Percentiles rank a stretch among this genome's conserved stretches.
Evolutionary conservation across 2,329 filamentous ascomycete genomes (phyloP).

Genomic region (Lecanoromycetidae sp.): DNA sequence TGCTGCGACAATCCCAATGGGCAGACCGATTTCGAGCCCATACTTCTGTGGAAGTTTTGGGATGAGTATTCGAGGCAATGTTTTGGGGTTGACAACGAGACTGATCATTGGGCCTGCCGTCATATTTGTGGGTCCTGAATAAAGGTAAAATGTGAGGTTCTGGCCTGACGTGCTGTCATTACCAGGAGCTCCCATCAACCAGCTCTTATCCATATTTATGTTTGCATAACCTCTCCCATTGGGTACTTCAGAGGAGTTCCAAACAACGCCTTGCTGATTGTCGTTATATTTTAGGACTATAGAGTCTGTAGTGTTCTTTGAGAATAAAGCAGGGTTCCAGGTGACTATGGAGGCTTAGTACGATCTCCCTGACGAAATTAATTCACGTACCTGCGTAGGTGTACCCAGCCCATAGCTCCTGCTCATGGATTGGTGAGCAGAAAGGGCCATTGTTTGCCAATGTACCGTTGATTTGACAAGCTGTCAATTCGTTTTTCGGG

Average conservation of each 20-base stretch:
- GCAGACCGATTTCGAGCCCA: conserved; percentile 14
- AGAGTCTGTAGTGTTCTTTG: conserved; percentile 9
- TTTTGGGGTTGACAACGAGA: conserved; percentile 10
- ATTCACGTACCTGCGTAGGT: conserved; percentile 11
- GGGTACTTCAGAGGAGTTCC: conserved; percentile 2
- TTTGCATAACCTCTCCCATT: conserved; percentile 12
- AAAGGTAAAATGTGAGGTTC: conserved; percentile 12
- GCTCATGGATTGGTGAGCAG: conserved; percentile 12
- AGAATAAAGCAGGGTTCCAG: conserved; percentile 10
- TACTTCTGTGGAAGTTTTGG: conserved; percentile 8
- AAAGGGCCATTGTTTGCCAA: conserved; percentile 8
- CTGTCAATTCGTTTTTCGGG: conserved; percentile 11
- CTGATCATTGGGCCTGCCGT: conserved; percentile 11
- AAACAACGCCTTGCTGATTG: conserved; percentile 1
- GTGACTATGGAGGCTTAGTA: conserved; percentile 9
- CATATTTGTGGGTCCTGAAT: conserved; percentile 1
- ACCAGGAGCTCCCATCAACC: conserved; percentile 8
- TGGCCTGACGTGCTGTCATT: conserved; percentile 12
- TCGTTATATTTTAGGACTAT: conserved; percentile 6
- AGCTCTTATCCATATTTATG: conserved; percentile 12
- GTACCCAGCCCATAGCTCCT: conserved; percentile 13
- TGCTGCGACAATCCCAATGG: conserved; percentile 11
- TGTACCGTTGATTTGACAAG: conserved; percentile 12
- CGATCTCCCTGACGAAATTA: not conserved
- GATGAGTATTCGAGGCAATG: conserved; percentile 5